Percentiles rank a stretch among this genome's conserved stretches.
Evolutionary conservation across 2,329 filamentous ascomycete species (phyloP).

Genomic region (Colletotrichum liaoningense): DNA sequence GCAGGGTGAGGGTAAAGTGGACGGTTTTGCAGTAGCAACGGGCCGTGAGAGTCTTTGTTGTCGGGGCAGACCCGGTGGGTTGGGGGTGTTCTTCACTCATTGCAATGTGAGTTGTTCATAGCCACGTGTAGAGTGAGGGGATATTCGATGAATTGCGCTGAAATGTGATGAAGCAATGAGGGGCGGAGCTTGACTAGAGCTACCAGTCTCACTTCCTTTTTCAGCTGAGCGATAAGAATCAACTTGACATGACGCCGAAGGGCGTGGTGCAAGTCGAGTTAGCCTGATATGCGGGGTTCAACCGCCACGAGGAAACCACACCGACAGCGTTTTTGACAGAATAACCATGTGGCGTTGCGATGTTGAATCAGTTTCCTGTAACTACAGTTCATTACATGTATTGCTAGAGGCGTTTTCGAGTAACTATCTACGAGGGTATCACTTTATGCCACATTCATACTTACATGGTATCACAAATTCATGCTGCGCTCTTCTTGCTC

Average conservation of each 20-base stretch:
- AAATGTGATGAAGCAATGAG: neutral
- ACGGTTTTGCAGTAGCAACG: slow-evolving; percentile 58
- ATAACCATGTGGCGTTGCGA: neutral
- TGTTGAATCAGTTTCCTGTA: neutral
- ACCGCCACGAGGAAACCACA: neutral
- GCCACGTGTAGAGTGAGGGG: neutral
- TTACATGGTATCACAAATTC: neutral
- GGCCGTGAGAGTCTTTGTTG: slow-evolving; percentile 52
- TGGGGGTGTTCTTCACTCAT: neutral
- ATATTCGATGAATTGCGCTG: neutral
- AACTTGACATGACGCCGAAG: neutral
- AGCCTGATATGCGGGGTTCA: neutral
- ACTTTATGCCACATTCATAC: neutral
- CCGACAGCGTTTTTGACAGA: no score
- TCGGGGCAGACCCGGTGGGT: neutral
- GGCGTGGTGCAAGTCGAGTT: neutral
- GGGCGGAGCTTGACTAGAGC: neutral
- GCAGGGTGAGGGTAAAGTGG: slow-evolving; percentile 55
- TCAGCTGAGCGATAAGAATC: neutral
- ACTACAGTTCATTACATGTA: neutral
- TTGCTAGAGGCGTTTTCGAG: neutral
- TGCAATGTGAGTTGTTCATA: neutral
- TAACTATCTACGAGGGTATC: slow-evolving; percentile 6
- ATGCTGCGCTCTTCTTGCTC: neutral
- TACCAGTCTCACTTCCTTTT: neutral